Percentiles rank a stretch among this genome's conserved stretches.
phyloP scores from a whole-genome alignment of 2,329 filamentous ascomycete species.

The Neospermospora avenae region DNA sequence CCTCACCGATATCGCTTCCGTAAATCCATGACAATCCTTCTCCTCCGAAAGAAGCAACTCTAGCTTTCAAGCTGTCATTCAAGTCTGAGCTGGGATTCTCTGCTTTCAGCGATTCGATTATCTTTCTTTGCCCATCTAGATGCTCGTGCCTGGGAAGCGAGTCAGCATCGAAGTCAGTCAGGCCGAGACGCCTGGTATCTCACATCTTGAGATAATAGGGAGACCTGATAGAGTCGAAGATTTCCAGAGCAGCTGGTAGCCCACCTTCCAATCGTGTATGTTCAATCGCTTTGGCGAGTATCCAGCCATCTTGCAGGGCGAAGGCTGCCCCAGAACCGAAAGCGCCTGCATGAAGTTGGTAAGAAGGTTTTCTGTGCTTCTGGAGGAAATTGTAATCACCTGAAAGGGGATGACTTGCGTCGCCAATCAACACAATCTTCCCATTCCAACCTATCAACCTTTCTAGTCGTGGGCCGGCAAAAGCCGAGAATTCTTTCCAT shows the following conservation, averaged over 20 bases:
- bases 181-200: conserved; percentile 3
- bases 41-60: conserved; percentile 34
- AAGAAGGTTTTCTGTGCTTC: neutral
- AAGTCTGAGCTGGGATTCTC: conserved; percentile 29
- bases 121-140: conserved; percentile 30
- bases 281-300: conserved; percentile 39
- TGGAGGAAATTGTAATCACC: conserved; percentile 29
- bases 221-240: conserved; percentile 40
- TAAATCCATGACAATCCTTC: conserved; percentile 41
- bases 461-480: conserved; percentile 44
- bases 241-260: conserved; percentile 33
- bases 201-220: conserved; percentile 42
- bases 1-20: conserved; percentile 40
- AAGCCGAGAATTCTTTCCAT: conserved; percentile 48
- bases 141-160: conserved; percentile 32
- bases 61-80: conserved; percentile 32
- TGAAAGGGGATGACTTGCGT: conserved; percentile 53
- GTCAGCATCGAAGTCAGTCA: neutral
- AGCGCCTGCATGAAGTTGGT: conserved; percentile 31
- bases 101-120: conserved; percentile 17
- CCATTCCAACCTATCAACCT: conserved; percentile 40
- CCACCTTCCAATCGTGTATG: conserved; percentile 21
- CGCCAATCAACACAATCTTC: conserved; percentile 49
- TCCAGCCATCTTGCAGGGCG: conserved; percentile 45
- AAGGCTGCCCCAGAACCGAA: conserved; percentile 46